Base-by-base conservation (phyloP, 192 early-diverging fungal genomes). In the Powellomyces hirtus region DNA sequence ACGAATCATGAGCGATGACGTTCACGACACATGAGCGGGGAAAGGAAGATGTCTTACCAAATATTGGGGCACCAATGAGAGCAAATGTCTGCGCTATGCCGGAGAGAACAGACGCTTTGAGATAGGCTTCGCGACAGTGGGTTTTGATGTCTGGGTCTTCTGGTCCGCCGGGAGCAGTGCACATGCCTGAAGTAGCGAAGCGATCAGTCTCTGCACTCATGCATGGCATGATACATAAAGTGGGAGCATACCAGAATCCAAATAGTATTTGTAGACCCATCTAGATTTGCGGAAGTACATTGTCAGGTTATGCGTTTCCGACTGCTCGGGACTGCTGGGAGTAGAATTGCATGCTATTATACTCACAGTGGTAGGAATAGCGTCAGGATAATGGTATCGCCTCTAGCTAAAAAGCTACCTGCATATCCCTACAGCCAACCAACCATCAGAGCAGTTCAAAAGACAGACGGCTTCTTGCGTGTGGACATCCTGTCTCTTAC, bases 341-440 rank as follows among this genome's bases (percentile, higher is more conserved):
- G n/a, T n/a, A n/a, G n/a, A n/a, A n/a, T n/a, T n/a, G n/a, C n/a
- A n/a, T n/a, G n/a, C n/a, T n/a, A n/a, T n/a, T n/a, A n/a, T n/a
- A n/a, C 78, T 83, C 85, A 90, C 4, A 92, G 76, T 29, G 84
- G 81, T 18, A 92, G 67, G 57, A 84, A 92, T 1, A 85, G 75
- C 0, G 90, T 82, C 26, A 92, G 73, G n/a, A 87, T 81, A 38
- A 89, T 82, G 4, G 88, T 87, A 63, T 92, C 89, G 1, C 85
- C 89, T 46, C 90, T 79, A 8, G 89, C 89, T 58, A 89, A 75
- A 63, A 89, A 91, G 66, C 81, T 81, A 4, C 86, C 84, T 2
- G 79, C 45, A 59, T 89, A 89, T 3, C 88, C 90, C 69, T 63
- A 27, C 16, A 5, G 46, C 18, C 8, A 42, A 42, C n/a, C n/a